A percentile compares a stretch with the other conserved stretches of the same genome.
These are phyloP conservation scores for Pseudohalonectria lignicola DNA, from an alignment of 2,329 filamentous ascomycete genomes.

Conservation along the genomic window DNA sequence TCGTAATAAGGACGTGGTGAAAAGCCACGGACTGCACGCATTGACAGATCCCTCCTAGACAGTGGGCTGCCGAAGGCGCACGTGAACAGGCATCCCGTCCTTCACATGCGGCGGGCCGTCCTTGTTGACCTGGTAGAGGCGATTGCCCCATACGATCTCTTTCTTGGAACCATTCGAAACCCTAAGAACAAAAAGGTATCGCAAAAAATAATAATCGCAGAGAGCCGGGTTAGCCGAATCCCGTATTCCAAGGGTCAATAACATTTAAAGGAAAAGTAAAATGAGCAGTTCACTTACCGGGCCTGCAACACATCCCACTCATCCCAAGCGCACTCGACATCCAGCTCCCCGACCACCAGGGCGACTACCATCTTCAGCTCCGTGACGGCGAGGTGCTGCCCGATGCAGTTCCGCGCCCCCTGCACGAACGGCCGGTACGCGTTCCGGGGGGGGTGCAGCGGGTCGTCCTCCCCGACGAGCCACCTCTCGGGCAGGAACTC, in stretches of 20 bases:
- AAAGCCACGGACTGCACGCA: too few species aligned
- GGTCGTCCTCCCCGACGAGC: constrained; percentile 12
- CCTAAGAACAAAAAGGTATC: not conserved
- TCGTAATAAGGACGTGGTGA: too few species aligned
- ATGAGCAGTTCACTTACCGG: constrained; percentile 9
- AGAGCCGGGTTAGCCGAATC: too few species aligned
- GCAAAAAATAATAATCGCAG: not conserved
- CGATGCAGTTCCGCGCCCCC: constrained; percentile 43
- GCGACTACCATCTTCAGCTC: constrained; percentile 8
- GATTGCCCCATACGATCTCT: constrained; percentile 15
- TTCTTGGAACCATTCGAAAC: constrained; percentile 11
- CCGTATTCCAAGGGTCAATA: too few species aligned
- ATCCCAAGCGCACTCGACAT: constrained; percentile 7
- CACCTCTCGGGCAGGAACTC: constrained; percentile 3
- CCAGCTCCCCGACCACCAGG: constrained; percentile 6
- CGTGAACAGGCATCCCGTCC: constrained; percentile 25
- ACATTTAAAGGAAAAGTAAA: not conserved
- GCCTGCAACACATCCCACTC: constrained; percentile 14
- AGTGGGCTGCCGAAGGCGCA: constrained; percentile 15
- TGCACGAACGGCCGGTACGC: constrained; percentile 45
- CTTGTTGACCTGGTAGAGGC: constrained; percentile 16
- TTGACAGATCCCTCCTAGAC: too few species aligned
- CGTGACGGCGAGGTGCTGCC: constrained; percentile 23
- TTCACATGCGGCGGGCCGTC: constrained; percentile 20
- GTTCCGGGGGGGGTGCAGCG: constrained; percentile 23